Evolutionary conservation across 495 filamentous ascomycete genomes (phyloP).

Genomic region (Talaromyces adpressus): DNA sequence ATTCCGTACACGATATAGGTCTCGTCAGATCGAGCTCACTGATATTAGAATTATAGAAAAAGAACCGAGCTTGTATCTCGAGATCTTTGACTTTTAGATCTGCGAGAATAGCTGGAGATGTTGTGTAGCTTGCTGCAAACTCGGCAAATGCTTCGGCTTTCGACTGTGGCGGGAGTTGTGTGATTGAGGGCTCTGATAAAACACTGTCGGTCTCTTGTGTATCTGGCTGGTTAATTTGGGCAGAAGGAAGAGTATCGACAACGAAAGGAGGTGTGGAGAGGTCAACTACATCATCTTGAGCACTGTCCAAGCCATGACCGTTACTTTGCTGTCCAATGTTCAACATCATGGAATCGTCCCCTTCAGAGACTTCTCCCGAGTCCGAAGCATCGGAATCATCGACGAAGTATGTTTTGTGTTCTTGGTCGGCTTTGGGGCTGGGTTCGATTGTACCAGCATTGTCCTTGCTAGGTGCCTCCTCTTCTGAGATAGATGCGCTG

Average conservation of each 20-base stretch:
- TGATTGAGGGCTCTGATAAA: not conserved
- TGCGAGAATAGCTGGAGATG: conserved; percentile 27
- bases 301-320: not conserved
- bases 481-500: conserved; percentile 27
- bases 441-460: conserved; percentile 18
- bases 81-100: conserved; percentile 38
- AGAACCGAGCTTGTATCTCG: conserved; percentile 28
- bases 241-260: not conserved
- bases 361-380: conserved; percentile 21
- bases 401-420: conserved; percentile 15
- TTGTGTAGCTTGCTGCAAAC: conserved; percentile 30
- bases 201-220: not conserved
- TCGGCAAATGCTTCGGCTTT: conserved; percentile 32
- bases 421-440: conserved; percentile 15
- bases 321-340: conserved; percentile 27
- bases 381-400: conserved; percentile 33
- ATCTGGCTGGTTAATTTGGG: not conserved
- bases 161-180: conserved; percentile 11
- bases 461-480: conserved; percentile 6
- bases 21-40: conserved; percentile 56
- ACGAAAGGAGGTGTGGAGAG: not conserved
- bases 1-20: conserved; percentile 50
- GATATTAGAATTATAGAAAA: conserved; percentile 53
- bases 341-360: conserved; percentile 36
- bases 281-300: not conserved